Evolutionary conservation across 306 rosid species (phyloP), one percentile per base, ranked within the genome.

Genomic region (Bauhinia variegata): DNA sequence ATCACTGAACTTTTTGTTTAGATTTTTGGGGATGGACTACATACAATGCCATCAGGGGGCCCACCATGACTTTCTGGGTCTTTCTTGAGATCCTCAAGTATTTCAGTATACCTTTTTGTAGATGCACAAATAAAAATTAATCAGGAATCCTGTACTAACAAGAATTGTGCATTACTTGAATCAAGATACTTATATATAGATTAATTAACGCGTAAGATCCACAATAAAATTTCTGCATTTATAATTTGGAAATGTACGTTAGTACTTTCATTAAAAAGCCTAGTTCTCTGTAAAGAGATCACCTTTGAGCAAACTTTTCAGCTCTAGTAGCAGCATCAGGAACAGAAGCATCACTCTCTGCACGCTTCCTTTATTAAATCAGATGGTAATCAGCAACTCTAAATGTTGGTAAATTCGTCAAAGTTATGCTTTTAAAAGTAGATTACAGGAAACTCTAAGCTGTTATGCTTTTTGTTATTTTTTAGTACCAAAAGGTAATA

Each of bases 21-120:
- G 6, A 4, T 36, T 36, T 5, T 9, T 1, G 28, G 15, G 32
- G 39, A 7, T 32, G 23, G 13, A 43, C 4, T 23, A 31, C 91
- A 70, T 78, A 93, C 97, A 74, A 82, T 49, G 82, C 89, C 53
- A 83, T 93, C 96, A 52, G 84, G 96, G 3, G 99, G 96, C 4
- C 85, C 77, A 1, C 85, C 96, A 34, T 89, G 96, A 77, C 97
- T 80, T 54, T 88, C 87, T 4, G 97, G 97, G 74, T 93, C 90
- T 76, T 88, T 83, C 88, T 86, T 88, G 33, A 88, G 74, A 70
- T 86, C 95, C 63, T 88, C 95, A 32, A 93, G 97, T 73, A 93
- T 83, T 74, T 82, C 82, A 50, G 83, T 61, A 82, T 83, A 93
- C 96, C 97, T 92, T 80, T 70, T 52, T 74, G 50, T 41, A 65